phyloP scores from a whole-genome alignment of 331 rosid species.

The Rhamnella rubrinervis region DNA sequence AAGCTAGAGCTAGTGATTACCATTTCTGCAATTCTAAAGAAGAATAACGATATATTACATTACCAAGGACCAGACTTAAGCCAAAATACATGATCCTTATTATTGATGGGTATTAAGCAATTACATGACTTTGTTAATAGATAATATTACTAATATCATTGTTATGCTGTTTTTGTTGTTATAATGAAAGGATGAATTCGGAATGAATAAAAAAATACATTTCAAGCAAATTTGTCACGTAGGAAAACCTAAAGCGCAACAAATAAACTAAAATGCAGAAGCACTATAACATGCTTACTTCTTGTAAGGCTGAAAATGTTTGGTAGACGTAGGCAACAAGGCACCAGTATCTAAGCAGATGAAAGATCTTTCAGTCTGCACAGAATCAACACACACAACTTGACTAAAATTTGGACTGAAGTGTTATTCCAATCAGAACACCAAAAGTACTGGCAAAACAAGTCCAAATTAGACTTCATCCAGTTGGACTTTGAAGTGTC shows the following conservation, averaged over 20 bases:
- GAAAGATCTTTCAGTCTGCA: slow-evolving; percentile 79
- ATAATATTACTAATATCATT: too few relatives aligned
- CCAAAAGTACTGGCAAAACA: background rate
- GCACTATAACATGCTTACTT: slow-evolving; percentile 44
- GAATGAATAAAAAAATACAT: background rate
- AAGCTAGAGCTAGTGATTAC: too few relatives aligned
- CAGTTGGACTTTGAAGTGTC: background rate
- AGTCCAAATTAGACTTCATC: background rate
- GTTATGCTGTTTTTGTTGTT: too few relatives aligned
- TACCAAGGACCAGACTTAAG: too few relatives aligned
- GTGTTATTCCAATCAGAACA: background rate
- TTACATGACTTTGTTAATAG: too few relatives aligned
- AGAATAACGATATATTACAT: too few relatives aligned
- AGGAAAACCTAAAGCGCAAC: background rate
- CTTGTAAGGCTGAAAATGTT: slow-evolving; percentile 60
- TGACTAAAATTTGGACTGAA: background rate
- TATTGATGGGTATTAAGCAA: too few relatives aligned
- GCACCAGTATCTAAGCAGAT: slow-evolving; percentile 94
- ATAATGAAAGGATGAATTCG: too few relatives aligned
- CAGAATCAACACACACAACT: slow-evolving; percentile 29
- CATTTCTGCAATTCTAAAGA: too few relatives aligned
- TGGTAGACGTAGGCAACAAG: slow-evolving; percentile 53
- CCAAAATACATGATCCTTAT: too few relatives aligned
- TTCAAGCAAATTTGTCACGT: background rate
- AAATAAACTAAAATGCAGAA: background rate